A percentile compares a stretch with the other conserved stretches of the same genome.
These are phyloP conservation scores for Aspergillus fumigatus DNA, from an alignment of 2,329 filamentous ascomycete species.

Conservation along the genomic window DNA sequence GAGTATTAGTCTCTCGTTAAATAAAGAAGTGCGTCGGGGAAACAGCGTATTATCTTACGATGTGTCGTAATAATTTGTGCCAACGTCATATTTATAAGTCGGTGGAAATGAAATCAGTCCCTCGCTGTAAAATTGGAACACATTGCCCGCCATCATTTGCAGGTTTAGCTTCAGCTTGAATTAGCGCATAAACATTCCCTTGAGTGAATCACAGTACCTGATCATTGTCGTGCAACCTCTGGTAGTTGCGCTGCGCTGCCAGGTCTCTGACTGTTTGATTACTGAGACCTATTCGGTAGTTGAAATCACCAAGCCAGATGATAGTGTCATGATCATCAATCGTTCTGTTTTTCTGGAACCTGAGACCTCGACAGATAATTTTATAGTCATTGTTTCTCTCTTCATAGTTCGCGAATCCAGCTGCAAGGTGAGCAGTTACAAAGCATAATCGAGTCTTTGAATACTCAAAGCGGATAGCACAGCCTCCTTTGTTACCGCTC, in stretches of 20 bases:
- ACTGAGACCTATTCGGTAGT: conserved; percentile 86
- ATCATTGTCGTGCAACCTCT: conserved; percentile 82
- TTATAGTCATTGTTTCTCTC: conserved; percentile 91
- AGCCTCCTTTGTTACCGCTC: conserved; percentile 96
- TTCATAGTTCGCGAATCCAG: conserved; percentile 94
- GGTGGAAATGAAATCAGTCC: conserved; percentile 81
- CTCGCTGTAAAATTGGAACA: conserved; percentile 90
- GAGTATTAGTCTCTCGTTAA: conserved; percentile 26
- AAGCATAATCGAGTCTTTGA: conserved; percentile 91
- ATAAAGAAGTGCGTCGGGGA: background rate
- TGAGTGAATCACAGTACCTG: conserved; percentile 53
- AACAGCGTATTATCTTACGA: conserved; percentile 54
- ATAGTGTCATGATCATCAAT: conserved; percentile 91
- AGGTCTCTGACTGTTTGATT: conserved; percentile 73
- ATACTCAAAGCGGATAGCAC: conserved; percentile 92
- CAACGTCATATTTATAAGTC: conserved; percentile 93
- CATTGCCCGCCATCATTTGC: conserved; percentile 88
- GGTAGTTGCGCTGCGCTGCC: conserved; percentile 68
- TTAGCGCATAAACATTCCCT: conserved; percentile 9
- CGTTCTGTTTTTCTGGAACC: conserved; percentile 83
- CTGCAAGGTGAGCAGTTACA: conserved; percentile 92
- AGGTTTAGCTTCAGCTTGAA: conserved; percentile 65
- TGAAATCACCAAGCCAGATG: conserved; percentile 97
- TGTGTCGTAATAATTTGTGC: conserved; percentile 83
- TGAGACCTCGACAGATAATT: conserved; percentile 79